Evolutionary conservation across 176 grass and related monocot genomes (phyloP).

Genomic region (Saccharum officinarum): DNA sequence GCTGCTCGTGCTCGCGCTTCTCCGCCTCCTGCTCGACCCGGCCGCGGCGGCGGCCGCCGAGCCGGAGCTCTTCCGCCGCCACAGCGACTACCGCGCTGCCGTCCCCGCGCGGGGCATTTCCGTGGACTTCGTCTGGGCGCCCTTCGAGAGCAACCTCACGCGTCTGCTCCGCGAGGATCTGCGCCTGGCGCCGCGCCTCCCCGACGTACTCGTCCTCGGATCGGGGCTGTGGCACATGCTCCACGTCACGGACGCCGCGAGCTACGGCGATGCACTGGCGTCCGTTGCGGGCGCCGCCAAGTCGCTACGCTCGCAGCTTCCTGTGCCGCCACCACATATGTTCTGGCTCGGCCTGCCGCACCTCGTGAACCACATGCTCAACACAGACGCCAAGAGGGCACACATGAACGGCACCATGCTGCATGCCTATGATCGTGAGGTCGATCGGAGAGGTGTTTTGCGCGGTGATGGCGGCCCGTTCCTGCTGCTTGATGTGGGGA

Average conservation of each 20-base stretch:
- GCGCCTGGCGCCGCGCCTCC: constrained; percentile 43
- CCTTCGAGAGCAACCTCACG: constrained; percentile 82
- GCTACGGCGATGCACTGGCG: constrained; percentile 51
- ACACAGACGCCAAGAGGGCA: constrained; percentile 76
- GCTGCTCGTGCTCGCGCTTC: constrained; percentile 74
- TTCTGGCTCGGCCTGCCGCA: constrained; percentile 85
- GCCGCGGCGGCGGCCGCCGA: constrained; percentile 55
- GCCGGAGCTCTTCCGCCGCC: constrained; percentile 82
- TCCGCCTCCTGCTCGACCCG: constrained; percentile 77
- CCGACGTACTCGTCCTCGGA: constrained; percentile 85
- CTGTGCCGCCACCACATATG: constrained; percentile 60
- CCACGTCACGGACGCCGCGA: constrained; percentile 53
- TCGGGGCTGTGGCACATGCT: constrained; percentile 98
- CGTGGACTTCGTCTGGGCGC: constrained; percentile 92
- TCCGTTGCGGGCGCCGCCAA: constrained; percentile 39
- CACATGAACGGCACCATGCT: constrained; percentile 73
- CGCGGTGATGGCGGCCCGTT: constrained; percentile 48
- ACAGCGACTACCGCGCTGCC: constrained; percentile 69
- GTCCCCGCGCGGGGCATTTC: constrained; percentile 60
- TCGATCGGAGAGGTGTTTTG: constrained; percentile 48
- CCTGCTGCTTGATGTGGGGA: constrained; percentile 66
- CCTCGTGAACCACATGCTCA: constrained; percentile 74
- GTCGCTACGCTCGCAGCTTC: constrained; percentile 30
- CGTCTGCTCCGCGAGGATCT: constrained; percentile 62
- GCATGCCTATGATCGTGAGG: constrained; percentile 60